Conservation (phyloP, 169 alveolate genomes). For the Babesia microti region DNA sequence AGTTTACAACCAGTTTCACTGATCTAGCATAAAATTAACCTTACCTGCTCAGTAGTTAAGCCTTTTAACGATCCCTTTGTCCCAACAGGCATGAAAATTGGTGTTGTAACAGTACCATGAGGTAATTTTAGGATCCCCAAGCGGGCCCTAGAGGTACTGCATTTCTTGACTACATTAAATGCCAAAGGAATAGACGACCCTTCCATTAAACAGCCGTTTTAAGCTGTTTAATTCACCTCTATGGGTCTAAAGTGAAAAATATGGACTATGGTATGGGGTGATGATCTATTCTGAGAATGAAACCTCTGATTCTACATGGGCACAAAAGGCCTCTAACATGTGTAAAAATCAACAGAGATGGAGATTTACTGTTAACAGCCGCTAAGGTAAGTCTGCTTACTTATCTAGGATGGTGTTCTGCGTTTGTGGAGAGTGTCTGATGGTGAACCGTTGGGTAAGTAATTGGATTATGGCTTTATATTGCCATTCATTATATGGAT, state of each 20-base stretch:
- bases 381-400: conserved; percentile 69
- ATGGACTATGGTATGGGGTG: too few species aligned
- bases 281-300: conserved; percentile 54
- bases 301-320: conserved; percentile 71
- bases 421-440: conserved; percentile 65
- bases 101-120: conserved; percentile 90
- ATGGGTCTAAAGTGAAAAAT: too few species aligned
- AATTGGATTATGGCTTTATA: conserved; percentile 3
- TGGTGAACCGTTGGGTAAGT: conserved; percentile 67
- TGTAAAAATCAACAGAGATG: conserved; percentile 75
- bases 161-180: too few species aligned
- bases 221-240: too few species aligned
- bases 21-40: conserved; percentile 49
- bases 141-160: conserved; percentile 87
- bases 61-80: conserved; percentile 88
- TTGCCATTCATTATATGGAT: conserved; percentile 21
- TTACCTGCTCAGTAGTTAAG: conserved; percentile 33
- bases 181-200: too few species aligned
- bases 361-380: conserved; percentile 76
- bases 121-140: conserved; percentile 84
- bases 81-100: conserved; percentile 98
- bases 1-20: conserved; percentile 72
- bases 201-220: too few species aligned
- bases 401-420: conserved; percentile 57
- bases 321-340: conserved; percentile 80